A percentile compares a stretch with the other conserved stretches of the same genome.
These are phyloP conservation scores for Umbelopsis vinacea DNA, from an alignment of 192 early-diverging fungal species.

Conservation along the genomic window DNA sequence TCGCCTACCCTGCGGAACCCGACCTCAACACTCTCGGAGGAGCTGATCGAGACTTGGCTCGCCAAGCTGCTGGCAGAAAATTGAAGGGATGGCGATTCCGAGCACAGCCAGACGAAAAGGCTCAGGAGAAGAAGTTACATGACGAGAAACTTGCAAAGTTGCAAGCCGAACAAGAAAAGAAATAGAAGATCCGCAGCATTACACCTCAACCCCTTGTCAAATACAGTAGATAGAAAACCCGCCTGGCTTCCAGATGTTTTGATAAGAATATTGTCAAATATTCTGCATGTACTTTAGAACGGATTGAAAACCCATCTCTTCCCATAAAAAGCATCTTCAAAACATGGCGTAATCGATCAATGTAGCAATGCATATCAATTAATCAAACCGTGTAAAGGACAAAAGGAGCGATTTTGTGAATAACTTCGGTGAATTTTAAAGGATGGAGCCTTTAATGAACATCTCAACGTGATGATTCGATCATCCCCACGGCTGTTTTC, in stretches of 20 bases:
- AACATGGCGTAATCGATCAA: too few species aligned
- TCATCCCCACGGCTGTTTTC: too few species aligned
- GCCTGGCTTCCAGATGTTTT: neutral
- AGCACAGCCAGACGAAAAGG: constrained; percentile 42
- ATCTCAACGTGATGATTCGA: too few species aligned
- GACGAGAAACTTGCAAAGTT: constrained; percentile 33
- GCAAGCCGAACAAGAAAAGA: constrained; percentile 44
- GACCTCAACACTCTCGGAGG: constrained; percentile 47
- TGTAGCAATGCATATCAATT: too few species aligned
- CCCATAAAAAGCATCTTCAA: too few species aligned
- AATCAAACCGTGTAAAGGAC: too few species aligned
- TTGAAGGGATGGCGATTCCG: constrained; percentile 61
- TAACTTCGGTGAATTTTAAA: too few species aligned
- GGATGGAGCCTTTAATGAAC: too few species aligned
- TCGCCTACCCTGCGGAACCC: constrained; percentile 52
- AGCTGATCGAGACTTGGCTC: constrained; percentile 44
- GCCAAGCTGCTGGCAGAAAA: constrained; percentile 48
- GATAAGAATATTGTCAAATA: too few species aligned
- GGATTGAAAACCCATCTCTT: too few species aligned
- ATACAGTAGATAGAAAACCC: constrained; percentile 2
- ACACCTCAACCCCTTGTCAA: neutral
- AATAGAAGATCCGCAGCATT: constrained; percentile 16
- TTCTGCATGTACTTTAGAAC: too few species aligned
- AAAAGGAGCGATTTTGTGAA: too few species aligned
- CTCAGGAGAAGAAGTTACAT: constrained; percentile 43